These are phyloP conservation scores for Fusarium multiceps DNA, from an alignment of 2,329 filamentous ascomycete species.

Conservation along the genomic window DNA sequence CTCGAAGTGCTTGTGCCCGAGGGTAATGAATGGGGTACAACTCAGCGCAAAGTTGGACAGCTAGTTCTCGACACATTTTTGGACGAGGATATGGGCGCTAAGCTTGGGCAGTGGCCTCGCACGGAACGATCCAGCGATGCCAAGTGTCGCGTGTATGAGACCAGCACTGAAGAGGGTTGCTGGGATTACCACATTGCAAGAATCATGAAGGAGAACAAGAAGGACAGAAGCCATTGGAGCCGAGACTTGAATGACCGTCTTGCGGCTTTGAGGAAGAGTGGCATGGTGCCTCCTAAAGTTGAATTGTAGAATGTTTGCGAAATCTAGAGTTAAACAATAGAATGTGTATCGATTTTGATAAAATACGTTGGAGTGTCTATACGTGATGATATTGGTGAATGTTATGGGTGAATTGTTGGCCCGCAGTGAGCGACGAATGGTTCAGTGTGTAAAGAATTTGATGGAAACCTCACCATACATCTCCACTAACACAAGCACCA, in stretches of 20 bases:
- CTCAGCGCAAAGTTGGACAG: slow-evolving; percentile 66
- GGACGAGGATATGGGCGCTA: slow-evolving; percentile 72
- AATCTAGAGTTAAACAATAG: background rate
- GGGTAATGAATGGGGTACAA: slow-evolving; percentile 60
- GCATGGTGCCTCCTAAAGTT: slow-evolving; percentile 42
- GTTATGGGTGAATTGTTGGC: slow-evolving; percentile 6
- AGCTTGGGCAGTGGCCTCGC: slow-evolving; percentile 66
- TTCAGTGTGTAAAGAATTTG: slow-evolving; percentile 32
- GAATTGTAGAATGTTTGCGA: slow-evolving; percentile 48
- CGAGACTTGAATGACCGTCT: slow-evolving; percentile 54
- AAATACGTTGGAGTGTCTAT: background rate
- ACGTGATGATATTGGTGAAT: background rate
- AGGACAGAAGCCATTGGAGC: slow-evolving; percentile 59
- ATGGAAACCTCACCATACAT: background rate
- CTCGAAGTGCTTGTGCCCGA: slow-evolving; percentile 63
- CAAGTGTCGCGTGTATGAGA: slow-evolving; percentile 51
- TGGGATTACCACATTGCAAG: slow-evolving; percentile 66
- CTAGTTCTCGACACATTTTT: slow-evolving; percentile 74
- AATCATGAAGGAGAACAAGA: slow-evolving; percentile 53
- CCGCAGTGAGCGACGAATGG: slow-evolving; percentile 15
- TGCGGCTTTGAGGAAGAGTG: slow-evolving; percentile 48
- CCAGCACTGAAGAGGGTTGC: slow-evolving; percentile 61
- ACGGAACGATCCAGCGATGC: slow-evolving; percentile 49
- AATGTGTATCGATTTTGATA: background rate
- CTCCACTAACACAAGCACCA: slow-evolving; percentile 4